These are phyloP conservation scores for Bonia amplexicaulis DNA, from an alignment of 176 grass and related monocot species.

Conservation along the genomic window DNA sequence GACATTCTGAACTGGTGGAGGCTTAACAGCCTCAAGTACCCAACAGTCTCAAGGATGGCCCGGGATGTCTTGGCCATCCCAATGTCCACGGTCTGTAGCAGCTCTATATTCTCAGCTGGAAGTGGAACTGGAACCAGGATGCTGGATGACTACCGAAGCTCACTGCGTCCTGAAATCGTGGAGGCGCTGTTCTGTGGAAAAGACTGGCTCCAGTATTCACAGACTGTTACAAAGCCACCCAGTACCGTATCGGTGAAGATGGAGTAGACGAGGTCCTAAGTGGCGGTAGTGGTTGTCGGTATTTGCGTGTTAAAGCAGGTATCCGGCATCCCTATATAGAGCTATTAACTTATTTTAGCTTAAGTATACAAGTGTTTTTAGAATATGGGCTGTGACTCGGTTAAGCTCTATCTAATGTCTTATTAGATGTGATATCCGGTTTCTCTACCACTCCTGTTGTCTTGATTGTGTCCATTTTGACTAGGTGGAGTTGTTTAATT, in stretches of 20 bases:
- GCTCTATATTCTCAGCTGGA: slow-evolving; percentile 34
- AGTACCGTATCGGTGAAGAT: not conserved
- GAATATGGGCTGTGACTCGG: too few species aligned
- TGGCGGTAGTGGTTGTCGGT: not conserved
- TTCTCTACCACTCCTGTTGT: too few species aligned
- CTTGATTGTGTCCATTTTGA: not conserved
- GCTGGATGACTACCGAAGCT: slow-evolving; percentile 47
- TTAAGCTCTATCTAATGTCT: not conserved
- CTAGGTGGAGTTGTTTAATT: not conserved
- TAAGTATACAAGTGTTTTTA: not conserved
- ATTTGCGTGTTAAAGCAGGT: not conserved
- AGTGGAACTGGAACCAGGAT: slow-evolving; percentile 16
- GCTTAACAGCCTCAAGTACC: slow-evolving; percentile 36
- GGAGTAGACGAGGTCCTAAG: not conserved
- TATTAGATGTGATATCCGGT: not conserved
- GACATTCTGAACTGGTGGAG: slow-evolving; percentile 51
- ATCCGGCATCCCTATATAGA: not conserved
- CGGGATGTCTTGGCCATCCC: slow-evolving; percentile 41
- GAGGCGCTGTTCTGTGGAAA: slow-evolving; percentile 48
- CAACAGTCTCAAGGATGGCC: slow-evolving; percentile 45
- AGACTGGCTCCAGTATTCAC: slow-evolving; percentile 42
- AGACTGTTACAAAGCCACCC: not conserved
- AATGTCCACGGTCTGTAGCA: slow-evolving; percentile 7
- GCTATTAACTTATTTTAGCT: not conserved
- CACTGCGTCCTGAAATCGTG: slow-evolving; percentile 38